Percentiles rank a stretch among this genome's conserved stretches.
Evolutionary conservation across 768 basidiomycete species (phyloP).

Genomic region (Suillus subluteus): DNA sequence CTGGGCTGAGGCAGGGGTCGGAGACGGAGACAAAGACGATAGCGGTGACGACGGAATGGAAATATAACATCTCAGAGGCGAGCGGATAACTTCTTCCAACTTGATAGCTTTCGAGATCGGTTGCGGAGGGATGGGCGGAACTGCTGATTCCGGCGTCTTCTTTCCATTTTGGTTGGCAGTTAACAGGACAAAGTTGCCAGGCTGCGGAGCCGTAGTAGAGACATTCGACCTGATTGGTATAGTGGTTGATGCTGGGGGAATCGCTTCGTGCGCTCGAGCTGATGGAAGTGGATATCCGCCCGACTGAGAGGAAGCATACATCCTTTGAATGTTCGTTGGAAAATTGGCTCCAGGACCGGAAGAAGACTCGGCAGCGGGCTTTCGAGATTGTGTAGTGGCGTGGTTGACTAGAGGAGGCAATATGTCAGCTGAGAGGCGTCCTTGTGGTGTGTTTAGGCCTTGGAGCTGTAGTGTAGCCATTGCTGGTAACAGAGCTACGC

Average conservation of each 20-base stretch:
- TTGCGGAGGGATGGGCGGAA: neutral
- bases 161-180: neutral
- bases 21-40: constrained; percentile 15
- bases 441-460: neutral
- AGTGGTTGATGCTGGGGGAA: neutral
- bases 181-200: neutral
- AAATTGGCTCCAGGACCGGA: neutral
- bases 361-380: neutral
- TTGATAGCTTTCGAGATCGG: constrained; percentile 20
- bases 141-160: neutral
- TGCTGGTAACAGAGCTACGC: neutral
- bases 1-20: neutral
- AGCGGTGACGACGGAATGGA: constrained; percentile 23
- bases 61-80: constrained; percentile 13
- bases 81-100: constrained; percentile 20
- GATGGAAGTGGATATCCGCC: no score
- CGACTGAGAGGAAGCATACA: neutral
- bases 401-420: neutral
- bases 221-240: neutral
- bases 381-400: neutral
- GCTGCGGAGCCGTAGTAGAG: neutral
- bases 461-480: neutral
- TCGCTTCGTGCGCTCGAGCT: neutral
- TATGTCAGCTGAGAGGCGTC: neutral
- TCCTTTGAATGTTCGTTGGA: neutral